Evolutionary conservation across 2,329 filamentous ascomycete species (phyloP), one percentile per base, ranked within the genome.

Genomic region (Sclerotinia spermophila): DNA sequence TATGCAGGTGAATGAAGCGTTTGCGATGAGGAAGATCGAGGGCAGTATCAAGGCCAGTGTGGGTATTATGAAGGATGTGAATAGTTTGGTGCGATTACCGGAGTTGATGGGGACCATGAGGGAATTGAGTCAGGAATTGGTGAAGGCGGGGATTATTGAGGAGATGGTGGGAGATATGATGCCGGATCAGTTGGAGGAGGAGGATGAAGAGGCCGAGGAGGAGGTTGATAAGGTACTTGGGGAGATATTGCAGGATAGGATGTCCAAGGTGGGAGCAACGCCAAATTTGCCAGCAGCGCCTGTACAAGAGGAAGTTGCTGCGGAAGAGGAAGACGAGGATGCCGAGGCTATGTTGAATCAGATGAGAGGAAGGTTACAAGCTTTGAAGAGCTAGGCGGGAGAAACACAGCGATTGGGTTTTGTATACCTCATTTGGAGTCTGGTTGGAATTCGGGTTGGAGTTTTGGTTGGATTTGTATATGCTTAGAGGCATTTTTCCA

Each of bases 1-100:
- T 81, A 97, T 98, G 94, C 96, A 98, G 82, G 95, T 99, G 78
- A 93, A 94, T 78, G 95, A 98, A 83, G 94, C 96, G 1, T 98
- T 98, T 81, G 92, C 93, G 2, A 90, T 98, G 77, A 90, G 93
- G 76, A 97, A 97, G 85, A 98, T 99, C 74, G 94, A 98, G 82
- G 95, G 94, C 60, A 94, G 91, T 78, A 94, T 99, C 78, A 87
- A 89, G 75, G 90, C 92, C 56, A 93, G 90, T 76, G 94, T 95
- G 13, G 92, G 92, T 59, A 94, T 99, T 76, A 98, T 99, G 96
- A 95, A 94, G 82, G 94, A 98, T 80, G 93, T 99, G 72, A 98
- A 98, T 81, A 87, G 86, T 24, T 85, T 98, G 38, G 89, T 97
- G 65, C 86, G 90, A 40, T 82, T 99, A 76, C 96, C 96, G 17